Conservation (phyloP, 1,284 basidiomycete species). For the Phylloporus sp. region DNA sequence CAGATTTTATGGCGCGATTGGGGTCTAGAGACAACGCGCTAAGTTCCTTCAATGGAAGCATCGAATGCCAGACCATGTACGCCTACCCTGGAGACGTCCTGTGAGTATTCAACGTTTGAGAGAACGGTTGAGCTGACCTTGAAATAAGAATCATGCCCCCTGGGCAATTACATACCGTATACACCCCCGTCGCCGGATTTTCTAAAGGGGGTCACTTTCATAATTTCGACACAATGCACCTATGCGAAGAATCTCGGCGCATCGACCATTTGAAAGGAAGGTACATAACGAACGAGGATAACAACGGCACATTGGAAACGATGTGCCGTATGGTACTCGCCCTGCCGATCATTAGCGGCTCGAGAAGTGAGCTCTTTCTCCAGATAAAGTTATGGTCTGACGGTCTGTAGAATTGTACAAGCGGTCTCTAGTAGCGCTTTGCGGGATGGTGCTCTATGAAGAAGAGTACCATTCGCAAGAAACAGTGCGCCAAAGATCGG, state of each 20-base stretch:
- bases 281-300: neutral
- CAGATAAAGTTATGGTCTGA: neutral
- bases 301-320: neutral
- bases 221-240: neutral
- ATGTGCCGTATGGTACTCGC: neutral
- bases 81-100: neutral
- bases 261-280: neutral
- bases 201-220: neutral
- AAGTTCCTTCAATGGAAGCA: neutral
- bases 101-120: neutral
- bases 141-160: neutral
- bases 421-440: neutral
- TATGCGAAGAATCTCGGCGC: neutral
- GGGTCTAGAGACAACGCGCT: neutral
- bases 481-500: constrained; percentile 17
- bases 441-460: neutral
- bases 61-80: neutral
- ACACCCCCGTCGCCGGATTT: neutral
- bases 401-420: neutral
- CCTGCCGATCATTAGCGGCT: neutral
- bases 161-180: neutral
- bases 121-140: neutral
- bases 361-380: neutral
- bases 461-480: neutral
- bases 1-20: neutral